Evolutionary conservation across 345 rosid species (phyloP), one percentile per base, ranked within the genome.

Genomic region (Ailanthus altissimus): DNA sequence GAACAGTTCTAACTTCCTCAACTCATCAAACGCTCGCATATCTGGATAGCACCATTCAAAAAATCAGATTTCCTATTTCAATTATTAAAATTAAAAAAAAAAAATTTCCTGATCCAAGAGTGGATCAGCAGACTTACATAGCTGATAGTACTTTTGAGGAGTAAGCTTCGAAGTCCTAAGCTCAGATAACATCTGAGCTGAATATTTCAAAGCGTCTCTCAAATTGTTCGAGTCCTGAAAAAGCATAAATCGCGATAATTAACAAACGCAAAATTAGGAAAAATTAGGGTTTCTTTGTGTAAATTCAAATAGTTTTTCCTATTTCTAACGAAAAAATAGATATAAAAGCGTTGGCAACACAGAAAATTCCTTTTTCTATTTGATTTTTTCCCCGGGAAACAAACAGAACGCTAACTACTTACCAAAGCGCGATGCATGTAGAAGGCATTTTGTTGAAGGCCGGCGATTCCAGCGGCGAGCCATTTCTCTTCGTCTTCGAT

Each of bases 391-490:
- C 75, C 51, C 20, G 65, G 75, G 70, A 82, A 80, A 75, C 47
- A 56, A 84, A 72, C 1, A 59, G 54, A 56, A 36, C 66, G n/a
- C n/a, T n/a, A n/a, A n/a, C 9, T 26, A 43, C 50, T 85, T 91
- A 96, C 99, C 94, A 93, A 79, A 77, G 99, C 98, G 72, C 99
- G 99, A 78, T 96, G 97, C 98, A 96, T 96, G 90, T 85, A 87
- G 80, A 92, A 96, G 72, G 99, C 97, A 85, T 94, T 96, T 81
- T 96, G 99, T 77, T 96, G 97, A 77, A 96, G 97, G 81, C 95
- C 97, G 56, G 97, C 92, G 77, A 92, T 88, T 58, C 95, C 92
- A 9, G 98, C 97, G 49, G 98, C 89, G 80, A 96, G 94, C 99
- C 98, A 96, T 79, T 93, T 96, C 72, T 96, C 99, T 83, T 93